Percentiles rank a stretch among this genome's conserved stretches.
phyloP scores from a whole-genome alignment of 2,329 filamentous ascomycete species.

The Trichoderma oligosporum region DNA sequence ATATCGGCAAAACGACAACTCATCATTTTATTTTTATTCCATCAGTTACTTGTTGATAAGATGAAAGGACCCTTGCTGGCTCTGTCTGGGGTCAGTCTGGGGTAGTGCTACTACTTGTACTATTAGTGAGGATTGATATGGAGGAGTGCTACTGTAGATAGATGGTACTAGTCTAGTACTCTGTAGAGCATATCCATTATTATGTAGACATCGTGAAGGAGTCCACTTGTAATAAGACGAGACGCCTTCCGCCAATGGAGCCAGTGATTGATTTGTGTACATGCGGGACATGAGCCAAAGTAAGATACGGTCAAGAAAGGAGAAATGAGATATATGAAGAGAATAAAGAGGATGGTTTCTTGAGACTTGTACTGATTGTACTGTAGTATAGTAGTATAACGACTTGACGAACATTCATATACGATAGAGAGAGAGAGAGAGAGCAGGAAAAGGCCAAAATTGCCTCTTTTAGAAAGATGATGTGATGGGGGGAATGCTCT shows the following conservation, averaged over 20 bases:
- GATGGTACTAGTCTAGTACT: too few relatives aligned
- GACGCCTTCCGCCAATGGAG: background rate
- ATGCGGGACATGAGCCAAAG: background rate
- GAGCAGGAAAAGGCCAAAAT: background rate
- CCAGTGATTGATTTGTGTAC: background rate
- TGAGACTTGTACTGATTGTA: too few relatives aligned
- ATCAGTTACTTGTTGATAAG: background rate
- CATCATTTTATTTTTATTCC: background rate
- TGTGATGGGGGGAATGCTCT: too few relatives aligned
- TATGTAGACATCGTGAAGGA: background rate
- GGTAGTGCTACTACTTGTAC: background rate
- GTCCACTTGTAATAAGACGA: conserved; percentile 1
- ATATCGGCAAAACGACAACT: background rate
- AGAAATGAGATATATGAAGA: too few relatives aligned
- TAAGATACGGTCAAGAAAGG: background rate
- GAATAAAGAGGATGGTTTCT: too few relatives aligned
- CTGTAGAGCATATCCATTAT: background rate
- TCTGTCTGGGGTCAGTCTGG: conserved; percentile 12
- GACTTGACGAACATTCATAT: background rate
- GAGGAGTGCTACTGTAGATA: too few relatives aligned
- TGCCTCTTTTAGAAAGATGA: background rate
- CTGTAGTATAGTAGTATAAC: too few relatives aligned
- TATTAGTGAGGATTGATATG: background rate
- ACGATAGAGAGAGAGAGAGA: too few relatives aligned
- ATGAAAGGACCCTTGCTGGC: background rate